Evolutionary conservation across 2,329 filamentous ascomycete genomes (phyloP), one percentile per base, ranked within the genome.

Genomic region (Diatrype stigma): DNA sequence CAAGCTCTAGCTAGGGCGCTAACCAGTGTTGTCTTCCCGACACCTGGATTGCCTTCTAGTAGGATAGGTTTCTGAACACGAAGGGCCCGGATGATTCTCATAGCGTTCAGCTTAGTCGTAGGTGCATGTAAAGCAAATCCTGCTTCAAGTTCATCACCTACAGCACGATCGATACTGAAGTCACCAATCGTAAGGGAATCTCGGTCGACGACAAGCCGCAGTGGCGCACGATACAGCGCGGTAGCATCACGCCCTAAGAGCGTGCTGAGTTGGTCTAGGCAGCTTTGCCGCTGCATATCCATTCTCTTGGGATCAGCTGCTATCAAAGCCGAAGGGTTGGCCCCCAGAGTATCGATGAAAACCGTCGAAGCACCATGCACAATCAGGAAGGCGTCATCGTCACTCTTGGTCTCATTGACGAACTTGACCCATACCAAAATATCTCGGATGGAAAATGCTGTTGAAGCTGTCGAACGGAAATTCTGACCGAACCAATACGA

Each of bases 21-120:
- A 21, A 99, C 84, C 14, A 99, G 78, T 1, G 93, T 96, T 0
- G 94, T 99, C 74, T 99, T 99, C 50, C 94, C 94, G 21, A 99
- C 94, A 66, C 94, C 94, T n/a, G 94, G 94, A 60, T 89, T 96
- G 34, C 95, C 94, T 73, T 99, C 94, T 2, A 99, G 80, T 6
- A 99, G 78, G 49, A 99, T 93, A 2, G 94, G 93, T 65, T 96
- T 96, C 48, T 84, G 79, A 49, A 96, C 83, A 63, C 96, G 91
- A 54, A 99, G 75, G 14, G 93, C 95, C 55, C 94, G 85, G 50
- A 95, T 81, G 30, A 99, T 87, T 65, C 94, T 82, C 84, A 97
- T 93, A 1, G 88, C 87, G 64, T 99, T 99, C 46, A 86, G 78
- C 53, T 87, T 85, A 1, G 94, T 97, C 0, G 94, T 99, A 1